Evolutionary conservation across 169 alveolate species (phyloP).

Genomic region (Gregarina niphandrodes): DNA sequence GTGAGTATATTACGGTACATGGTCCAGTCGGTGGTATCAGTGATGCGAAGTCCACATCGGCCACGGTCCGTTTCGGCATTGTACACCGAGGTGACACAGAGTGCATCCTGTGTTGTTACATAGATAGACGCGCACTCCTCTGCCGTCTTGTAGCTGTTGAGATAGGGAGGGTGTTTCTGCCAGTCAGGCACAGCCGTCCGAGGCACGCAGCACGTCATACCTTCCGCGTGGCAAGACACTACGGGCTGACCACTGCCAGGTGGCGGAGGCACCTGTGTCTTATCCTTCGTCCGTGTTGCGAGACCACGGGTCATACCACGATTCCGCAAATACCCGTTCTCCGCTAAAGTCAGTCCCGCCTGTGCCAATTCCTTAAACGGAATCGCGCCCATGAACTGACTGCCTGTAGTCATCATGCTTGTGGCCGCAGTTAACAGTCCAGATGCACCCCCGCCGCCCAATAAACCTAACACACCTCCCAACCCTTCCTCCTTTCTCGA

Average conservation of each 20-base stretch:
- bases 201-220: slow-evolving; percentile 36
- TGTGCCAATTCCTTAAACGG: slow-evolving; percentile 6
- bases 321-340: slow-evolving; percentile 5
- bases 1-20: slow-evolving; percentile 17
- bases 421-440: too few relatives aligned
- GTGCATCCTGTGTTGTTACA: slow-evolving; percentile 7
- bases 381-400: slow-evolving; percentile 2
- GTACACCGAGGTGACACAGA: not conserved
- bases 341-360: slow-evolving; percentile 6
- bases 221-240: slow-evolving; percentile 22
- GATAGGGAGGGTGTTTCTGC: slow-evolving; percentile 15
- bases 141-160: slow-evolving; percentile 2
- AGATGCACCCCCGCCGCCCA: too few relatives aligned
- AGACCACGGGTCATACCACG: slow-evolving; percentile 4
- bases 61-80: slow-evolving; percentile 3
- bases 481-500: too few relatives aligned
- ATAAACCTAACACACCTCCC: too few relatives aligned
- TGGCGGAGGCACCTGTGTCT: slow-evolving; percentile 24
- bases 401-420: slow-evolving; percentile 3
- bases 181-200: slow-evolving; percentile 21
- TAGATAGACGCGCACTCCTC: slow-evolving; percentile 5
- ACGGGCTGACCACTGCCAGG: slow-evolving; percentile 26
- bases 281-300: slow-evolving; percentile 5
- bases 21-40: slow-evolving; percentile 21
- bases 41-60: slow-evolving; percentile 21